phyloP scores from a whole-genome alignment of 768 basidiomycete genomes.

The Trametopsis cervina region DNA sequence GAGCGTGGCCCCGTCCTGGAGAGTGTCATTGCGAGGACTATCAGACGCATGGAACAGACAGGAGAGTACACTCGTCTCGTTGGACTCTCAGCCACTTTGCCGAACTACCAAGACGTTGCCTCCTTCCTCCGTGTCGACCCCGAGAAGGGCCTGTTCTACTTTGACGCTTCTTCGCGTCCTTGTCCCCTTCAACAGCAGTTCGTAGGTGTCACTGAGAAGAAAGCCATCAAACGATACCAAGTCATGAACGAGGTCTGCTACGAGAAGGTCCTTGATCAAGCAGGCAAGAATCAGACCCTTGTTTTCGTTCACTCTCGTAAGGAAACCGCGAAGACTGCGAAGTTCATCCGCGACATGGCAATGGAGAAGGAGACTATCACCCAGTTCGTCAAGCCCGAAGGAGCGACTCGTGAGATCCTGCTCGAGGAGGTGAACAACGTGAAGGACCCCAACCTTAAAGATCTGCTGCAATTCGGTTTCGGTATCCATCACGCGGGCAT shows the following conservation, averaged over 20 bases:
- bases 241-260: slow-evolving; percentile 99
- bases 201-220: slow-evolving; percentile 97
- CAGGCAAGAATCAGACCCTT: slow-evolving; percentile 83
- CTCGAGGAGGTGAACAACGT: slow-evolving; percentile 77
- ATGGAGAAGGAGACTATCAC: slow-evolving; percentile 96
- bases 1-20: slow-evolving; percentile 97
- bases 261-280: slow-evolving; percentile 95
- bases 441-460: slow-evolving; percentile 76
- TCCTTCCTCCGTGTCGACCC: slow-evolving; percentile 94
- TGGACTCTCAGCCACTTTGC: slow-evolving; percentile 94
- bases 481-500: slow-evolving; percentile 98
- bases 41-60: slow-evolving; percentile 92
- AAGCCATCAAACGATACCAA: slow-evolving; percentile 97
- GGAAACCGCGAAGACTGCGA: slow-evolving; percentile 96
- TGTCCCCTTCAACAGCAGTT: slow-evolving; percentile 96
- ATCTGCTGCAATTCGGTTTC: slow-evolving; percentile 93
- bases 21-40: slow-evolving; percentile 82
- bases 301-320: slow-evolving; percentile 99
- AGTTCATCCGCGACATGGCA: slow-evolving; percentile 89
- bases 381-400: slow-evolving; percentile 91
- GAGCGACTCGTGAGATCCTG: slow-evolving; percentile 85
- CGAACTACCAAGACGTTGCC: slow-evolving; percentile 97
- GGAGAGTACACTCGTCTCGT: slow-evolving; percentile 89
- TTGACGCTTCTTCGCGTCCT: slow-evolving; percentile 90
- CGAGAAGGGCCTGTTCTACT: slow-evolving; percentile 91